Evolutionary conservation across 106 monocot species (phyloP).

Genomic region (Acorus gramineus): DNA sequence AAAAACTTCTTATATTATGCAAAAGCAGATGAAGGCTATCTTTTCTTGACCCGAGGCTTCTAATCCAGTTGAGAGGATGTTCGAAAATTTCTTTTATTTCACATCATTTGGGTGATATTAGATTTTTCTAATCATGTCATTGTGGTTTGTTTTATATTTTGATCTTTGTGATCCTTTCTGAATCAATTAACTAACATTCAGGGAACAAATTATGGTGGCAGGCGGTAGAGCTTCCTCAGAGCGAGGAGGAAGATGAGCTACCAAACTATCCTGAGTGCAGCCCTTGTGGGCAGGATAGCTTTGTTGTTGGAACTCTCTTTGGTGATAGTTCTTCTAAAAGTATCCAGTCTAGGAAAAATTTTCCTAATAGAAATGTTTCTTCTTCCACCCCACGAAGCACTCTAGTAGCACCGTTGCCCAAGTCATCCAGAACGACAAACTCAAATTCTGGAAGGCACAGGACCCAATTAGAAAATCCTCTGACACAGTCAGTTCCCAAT

Average conservation of each 20-base stretch:
- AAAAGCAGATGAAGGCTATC: too few species aligned
- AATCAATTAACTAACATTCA: neutral
- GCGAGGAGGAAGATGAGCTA: slow-evolving; percentile 4
- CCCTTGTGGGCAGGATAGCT: slow-evolving; percentile 5
- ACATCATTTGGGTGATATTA: too few species aligned
- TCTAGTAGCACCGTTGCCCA: slow-evolving; percentile 31
- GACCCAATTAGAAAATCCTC: slow-evolving; percentile 44
- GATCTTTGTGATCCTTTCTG: neutral
- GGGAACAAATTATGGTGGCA: slow-evolving; percentile 11
- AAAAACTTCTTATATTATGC: too few species aligned
- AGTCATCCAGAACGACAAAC: slow-evolving; percentile 31
- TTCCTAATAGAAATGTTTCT: slow-evolving; percentile 23
- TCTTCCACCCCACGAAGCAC: slow-evolving; percentile 26
- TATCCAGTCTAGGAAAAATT: slow-evolving; percentile 32
- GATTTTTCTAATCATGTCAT: too few species aligned
- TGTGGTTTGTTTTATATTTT: neutral
- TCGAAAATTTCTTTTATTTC: too few species aligned
- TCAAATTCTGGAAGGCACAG: slow-evolving; percentile 32
- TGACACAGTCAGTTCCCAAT: slow-evolving; percentile 63
- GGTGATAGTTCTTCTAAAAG: slow-evolving; percentile 51
- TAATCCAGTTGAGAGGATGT: too few species aligned
- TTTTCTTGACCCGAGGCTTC: too few species aligned
- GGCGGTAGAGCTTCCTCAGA: slow-evolving; percentile 1
- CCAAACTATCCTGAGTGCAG: slow-evolving; percentile 1
- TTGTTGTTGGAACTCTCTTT: slow-evolving; percentile 33